Base-by-base conservation (phyloP, 306 rosid genomes). In the Biancaea sappan region DNA sequence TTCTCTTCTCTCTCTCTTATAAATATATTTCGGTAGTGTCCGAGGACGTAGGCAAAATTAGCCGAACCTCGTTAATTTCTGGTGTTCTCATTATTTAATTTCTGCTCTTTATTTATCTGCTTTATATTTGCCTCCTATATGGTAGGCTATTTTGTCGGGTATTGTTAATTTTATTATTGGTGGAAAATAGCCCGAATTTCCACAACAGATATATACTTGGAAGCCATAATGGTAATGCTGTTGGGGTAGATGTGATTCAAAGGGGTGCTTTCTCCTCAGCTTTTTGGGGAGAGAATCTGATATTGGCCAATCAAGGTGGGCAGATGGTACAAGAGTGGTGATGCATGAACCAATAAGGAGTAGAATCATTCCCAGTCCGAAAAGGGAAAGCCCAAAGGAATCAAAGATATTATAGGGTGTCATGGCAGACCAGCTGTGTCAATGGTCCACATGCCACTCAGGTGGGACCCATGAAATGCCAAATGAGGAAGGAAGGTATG, bases 351-450 rank as follows among this genome's bases (percentile, higher is more conserved):
- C 62, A n/a, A 12, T 51, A 22, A 22, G 37, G 69, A 71, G 7
- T 62, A 28, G 72, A 75, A 76, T 71, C 58, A 9, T 73, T 9
- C 35, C 47, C 73, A 31, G 22, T 52, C 88, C 88, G 63, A 84
- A 87, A 80, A 53, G 75, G 87, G 82, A 79, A 62, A 79, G 56
- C 43, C 7, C 15, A 34, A 67, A 28, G 38, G 60, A 69, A 66
- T 52, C 16, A 6, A 56, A 5, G 25, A 34, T 16, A 61, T 24
- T 24, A 53, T 21, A 79, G 46, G 22, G 41, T 26, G 13, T 8
- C 38, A 32, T 43, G 53, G 59, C 29, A 16, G 19, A 26, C 9
- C 64, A 47, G 29, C n/a, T 34, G 66, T 60, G 7, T 32, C 44
- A 21, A 60, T 44, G 15, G 43, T 29, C 24, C 65, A 31, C 24